These are phyloP conservation scores for Sporothrix phasma DNA, from an alignment of 2,329 filamentous ascomycete genomes.

Conservation along the genomic window DNA sequence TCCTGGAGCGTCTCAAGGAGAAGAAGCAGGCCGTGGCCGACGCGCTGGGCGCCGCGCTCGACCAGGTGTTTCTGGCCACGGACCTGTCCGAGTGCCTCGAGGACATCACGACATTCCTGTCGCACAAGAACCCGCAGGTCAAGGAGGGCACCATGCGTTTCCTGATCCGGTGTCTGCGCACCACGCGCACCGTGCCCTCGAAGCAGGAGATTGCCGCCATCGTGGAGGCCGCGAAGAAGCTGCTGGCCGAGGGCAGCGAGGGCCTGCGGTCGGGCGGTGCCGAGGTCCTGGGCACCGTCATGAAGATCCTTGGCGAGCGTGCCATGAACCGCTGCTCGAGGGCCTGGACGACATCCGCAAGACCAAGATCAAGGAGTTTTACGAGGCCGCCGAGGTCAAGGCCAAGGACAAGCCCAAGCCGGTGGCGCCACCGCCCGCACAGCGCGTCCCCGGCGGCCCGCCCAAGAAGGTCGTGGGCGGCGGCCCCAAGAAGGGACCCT, in stretches of 20 bases:
- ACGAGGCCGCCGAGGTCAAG: constrained; percentile 71
- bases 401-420: constrained; percentile 89
- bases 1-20: constrained; percentile 93
- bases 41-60: constrained; percentile 74
- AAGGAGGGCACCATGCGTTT: constrained; percentile 95
- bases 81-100: constrained; percentile 78
- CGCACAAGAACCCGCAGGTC: constrained; percentile 94
- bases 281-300: constrained; percentile 84
- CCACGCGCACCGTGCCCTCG: constrained; percentile 70
- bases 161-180: constrained; percentile 76
- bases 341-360: constrained; percentile 93
- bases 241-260: constrained; percentile 82
- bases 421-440: constrained; percentile 47
- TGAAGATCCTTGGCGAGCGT: constrained; percentile 97
- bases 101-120: constrained; percentile 73
- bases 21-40: constrained; percentile 89
- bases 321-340: constrained; percentile 87
- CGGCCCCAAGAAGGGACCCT: constrained; percentile 41
- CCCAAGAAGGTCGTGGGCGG: constrained; percentile 34
- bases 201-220: constrained; percentile 77
- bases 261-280: constrained; percentile 78
- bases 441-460: constrained; percentile 33
- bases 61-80: constrained; percentile 56
- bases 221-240: constrained; percentile 80
- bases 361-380: constrained; percentile 89